Percentiles rank a stretch among this genome's conserved stretches.
Evolutionary conservation across 306 rosid species (phyloP).

Genomic region (Quercus suber): DNA sequence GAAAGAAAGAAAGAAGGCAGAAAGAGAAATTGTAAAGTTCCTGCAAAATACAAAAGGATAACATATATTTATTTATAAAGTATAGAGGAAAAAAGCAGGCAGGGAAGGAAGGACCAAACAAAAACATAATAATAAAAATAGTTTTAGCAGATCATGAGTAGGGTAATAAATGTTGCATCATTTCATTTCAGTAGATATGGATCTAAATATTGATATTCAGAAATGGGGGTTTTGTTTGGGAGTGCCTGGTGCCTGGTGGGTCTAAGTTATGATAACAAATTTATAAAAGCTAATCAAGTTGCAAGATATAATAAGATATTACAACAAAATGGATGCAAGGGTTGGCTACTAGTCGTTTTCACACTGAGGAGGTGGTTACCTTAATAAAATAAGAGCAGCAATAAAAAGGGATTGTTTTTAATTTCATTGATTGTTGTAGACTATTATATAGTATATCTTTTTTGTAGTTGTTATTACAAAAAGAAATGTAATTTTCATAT

Average conservation of each 20-base stretch:
- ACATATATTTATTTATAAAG: slow-evolving; percentile 24
- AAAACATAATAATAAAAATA: slow-evolving; percentile 42
- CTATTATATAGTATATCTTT: slow-evolving; percentile 25
- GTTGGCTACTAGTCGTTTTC: slow-evolving; percentile 91
- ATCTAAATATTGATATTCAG: slow-evolving; percentile 40
- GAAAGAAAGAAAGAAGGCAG: slow-evolving; percentile 50
- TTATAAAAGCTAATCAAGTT: slow-evolving; percentile 26
- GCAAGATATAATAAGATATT: slow-evolving; percentile 17
- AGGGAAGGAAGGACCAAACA: slow-evolving; percentile 40
- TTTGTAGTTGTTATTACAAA: slow-evolving; percentile 38
- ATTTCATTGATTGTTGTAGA: slow-evolving; percentile 23
- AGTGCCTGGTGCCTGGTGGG: slow-evolving; percentile 67
- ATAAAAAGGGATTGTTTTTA: slow-evolving; percentile 44
- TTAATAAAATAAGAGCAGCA: slow-evolving; percentile 45
- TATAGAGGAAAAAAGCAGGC: slow-evolving; percentile 24
- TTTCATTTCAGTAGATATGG: slow-evolving; percentile 52
- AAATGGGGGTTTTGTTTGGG: slow-evolving; percentile 46
- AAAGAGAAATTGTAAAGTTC: slow-evolving; percentile 68
- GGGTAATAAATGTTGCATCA: slow-evolving; percentile 35
- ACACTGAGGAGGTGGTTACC: slow-evolving; percentile 67
- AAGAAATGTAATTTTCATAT: slow-evolving; percentile 42
- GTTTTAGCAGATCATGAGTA: slow-evolving; percentile 42
- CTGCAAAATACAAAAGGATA: slow-evolving; percentile 32
- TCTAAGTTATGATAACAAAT: slow-evolving; percentile 47
- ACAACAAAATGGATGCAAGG: slow-evolving; percentile 40